Evolutionary conservation across 2,329 filamentous ascomycete genomes (phyloP).

Genomic region (Xylariaceae sp.): DNA sequence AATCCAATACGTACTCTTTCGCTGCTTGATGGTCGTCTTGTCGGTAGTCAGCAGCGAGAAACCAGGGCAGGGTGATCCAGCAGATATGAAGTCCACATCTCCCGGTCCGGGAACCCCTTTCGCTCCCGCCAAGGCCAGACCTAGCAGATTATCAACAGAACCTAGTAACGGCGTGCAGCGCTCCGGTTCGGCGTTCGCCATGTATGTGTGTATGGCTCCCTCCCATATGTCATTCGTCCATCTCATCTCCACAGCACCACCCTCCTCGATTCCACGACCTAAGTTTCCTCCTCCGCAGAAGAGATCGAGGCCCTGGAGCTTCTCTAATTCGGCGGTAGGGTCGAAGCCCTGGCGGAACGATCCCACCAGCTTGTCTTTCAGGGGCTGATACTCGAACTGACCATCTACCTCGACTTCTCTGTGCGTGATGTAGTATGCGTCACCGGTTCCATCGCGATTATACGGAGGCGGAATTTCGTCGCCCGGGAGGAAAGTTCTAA

Average conservation of each 20-base stretch:
- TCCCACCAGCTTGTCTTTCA: conserved; percentile 30
- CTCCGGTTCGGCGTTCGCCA: conserved; percentile 53
- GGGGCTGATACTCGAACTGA: conserved; percentile 30
- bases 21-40: conserved; percentile 49
- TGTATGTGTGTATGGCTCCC: conserved; percentile 65
- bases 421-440: conserved; percentile 59
- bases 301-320: conserved; percentile 60
- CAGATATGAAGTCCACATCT: conserved; percentile 63
- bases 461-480: conserved; percentile 58
- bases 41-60: conserved; percentile 62
- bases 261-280: conserved; percentile 70
- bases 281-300: conserved; percentile 77
- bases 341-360: conserved; percentile 52
- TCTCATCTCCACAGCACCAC: conserved; percentile 57
- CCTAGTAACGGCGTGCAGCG: conserved; percentile 56
- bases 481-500: conserved; percentile 48
- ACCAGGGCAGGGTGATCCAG: conserved; percentile 72
- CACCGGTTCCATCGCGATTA: conserved; percentile 57
- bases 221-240: conserved; percentile 64
- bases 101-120: conserved; percentile 52
- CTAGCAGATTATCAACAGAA: conserved; percentile 65
- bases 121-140: conserved; percentile 47
- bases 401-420: conserved; percentile 28
- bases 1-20: conserved; percentile 41
- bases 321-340: conserved; percentile 34